These are phyloP conservation scores for Arthrobotrys sphaeroides DNA, from an alignment of 2,329 filamentous ascomycete species.

Conservation along the genomic window DNA sequence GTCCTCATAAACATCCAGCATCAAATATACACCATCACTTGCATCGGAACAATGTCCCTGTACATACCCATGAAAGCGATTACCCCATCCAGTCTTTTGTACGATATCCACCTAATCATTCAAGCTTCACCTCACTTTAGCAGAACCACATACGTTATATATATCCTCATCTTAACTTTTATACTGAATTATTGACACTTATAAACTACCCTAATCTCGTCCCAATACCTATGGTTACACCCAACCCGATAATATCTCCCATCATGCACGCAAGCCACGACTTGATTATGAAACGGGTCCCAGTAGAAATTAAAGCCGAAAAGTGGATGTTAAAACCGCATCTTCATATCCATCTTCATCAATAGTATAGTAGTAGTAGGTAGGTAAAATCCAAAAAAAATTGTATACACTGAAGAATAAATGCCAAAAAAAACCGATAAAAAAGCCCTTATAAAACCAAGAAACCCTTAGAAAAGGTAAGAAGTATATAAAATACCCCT, in stretches of 20 bases:
- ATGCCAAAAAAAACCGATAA: no score
- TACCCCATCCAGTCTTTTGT: background rate
- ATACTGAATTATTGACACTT: no score
- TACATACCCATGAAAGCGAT: background rate
- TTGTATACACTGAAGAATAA: slow-evolving; percentile 53
- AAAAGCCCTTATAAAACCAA: background rate
- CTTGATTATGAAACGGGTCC: no score
- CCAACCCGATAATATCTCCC: no score
- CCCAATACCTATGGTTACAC: no score
- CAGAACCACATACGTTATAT: no score
- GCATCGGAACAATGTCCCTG: background rate
- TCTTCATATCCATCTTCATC: no score
- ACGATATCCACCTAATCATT: background rate
- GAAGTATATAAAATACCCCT: background rate
- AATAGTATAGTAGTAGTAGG: no score
- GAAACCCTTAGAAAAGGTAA: background rate
- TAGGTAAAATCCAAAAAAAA: slow-evolving; percentile 3
- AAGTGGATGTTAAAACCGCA: no score
- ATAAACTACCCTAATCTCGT: no score
- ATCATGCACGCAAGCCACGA: no score
- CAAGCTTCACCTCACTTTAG: background rate
- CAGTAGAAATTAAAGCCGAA: no score
- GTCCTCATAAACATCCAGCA: background rate
- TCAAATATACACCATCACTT: background rate
- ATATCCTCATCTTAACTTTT: background rate